A percentile compares a stretch with the other conserved stretches of the same genome.
phyloP scores from a whole-genome alignment of 2,329 filamentous ascomycete species.

The Penicillium nordicum region DNA sequence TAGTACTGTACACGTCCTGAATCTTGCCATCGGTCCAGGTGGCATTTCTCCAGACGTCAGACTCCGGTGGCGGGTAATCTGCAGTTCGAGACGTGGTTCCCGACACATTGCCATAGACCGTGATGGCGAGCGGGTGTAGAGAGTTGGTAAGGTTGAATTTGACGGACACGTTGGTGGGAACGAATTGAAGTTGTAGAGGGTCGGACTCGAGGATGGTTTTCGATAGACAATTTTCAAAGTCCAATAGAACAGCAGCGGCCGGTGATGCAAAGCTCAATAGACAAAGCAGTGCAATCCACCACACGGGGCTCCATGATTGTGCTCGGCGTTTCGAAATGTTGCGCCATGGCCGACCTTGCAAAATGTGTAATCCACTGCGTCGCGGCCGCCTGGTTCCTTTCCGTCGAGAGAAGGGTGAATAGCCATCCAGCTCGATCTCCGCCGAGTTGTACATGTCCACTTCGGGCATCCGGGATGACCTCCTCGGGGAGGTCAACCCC shows the following conservation, averaged over 20 bases:
- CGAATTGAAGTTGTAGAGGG: constrained; percentile 70
- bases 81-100: constrained; percentile 56
- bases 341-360: constrained; percentile 20
- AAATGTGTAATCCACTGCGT: constrained; percentile 7
- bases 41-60: constrained; percentile 60
- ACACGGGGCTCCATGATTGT: constrained; percentile 3
- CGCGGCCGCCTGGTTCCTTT: constrained; percentile 5
- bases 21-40: constrained; percentile 73
- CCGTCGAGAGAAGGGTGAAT: neutral
- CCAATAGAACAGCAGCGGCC: constrained; percentile 62
- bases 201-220: constrained; percentile 56
- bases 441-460: constrained; percentile 32
- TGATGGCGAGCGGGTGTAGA: constrained; percentile 67
- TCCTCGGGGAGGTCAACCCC: constrained; percentile 43
- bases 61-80: constrained; percentile 58
- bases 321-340: constrained; percentile 23
- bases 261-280: constrained; percentile 35
- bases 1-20: constrained; percentile 55
- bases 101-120: constrained; percentile 86
- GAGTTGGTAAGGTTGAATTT: constrained; percentile 62
- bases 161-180: constrained; percentile 71
- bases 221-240: constrained; percentile 79
- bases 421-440: constrained; percentile 15
- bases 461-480: constrained; percentile 36
- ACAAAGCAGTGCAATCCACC: constrained; percentile 23